Evolutionary conservation across 208 protist genomes (phyloP).

Genomic region (Phytomonas serpens): DNA sequence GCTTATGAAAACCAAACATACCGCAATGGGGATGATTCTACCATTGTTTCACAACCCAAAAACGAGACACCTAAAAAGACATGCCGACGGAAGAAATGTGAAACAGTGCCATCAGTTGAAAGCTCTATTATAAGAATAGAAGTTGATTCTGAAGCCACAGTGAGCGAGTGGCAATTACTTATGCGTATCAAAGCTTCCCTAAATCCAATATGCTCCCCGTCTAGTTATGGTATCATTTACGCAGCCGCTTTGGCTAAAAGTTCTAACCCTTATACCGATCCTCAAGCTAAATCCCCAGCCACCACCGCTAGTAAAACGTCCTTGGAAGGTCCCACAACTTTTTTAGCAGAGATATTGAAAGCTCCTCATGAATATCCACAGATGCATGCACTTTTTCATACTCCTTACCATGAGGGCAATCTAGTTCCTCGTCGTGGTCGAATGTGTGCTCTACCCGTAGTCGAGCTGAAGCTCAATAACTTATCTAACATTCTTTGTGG

Average conservation of each 20-base stretch:
- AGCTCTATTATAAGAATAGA: background rate
- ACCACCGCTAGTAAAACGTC: background rate
- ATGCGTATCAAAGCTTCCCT: background rate
- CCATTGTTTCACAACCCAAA: background rate
- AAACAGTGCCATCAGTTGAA: background rate
- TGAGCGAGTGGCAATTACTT: background rate
- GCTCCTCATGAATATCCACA: background rate
- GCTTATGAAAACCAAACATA: background rate
- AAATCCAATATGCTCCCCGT: background rate
- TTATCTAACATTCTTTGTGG: background rate
- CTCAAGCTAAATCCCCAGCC: background rate
- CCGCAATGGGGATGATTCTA: background rate
- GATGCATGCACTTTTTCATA: background rate
- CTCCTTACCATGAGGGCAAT: background rate
- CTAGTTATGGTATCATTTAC: background rate
- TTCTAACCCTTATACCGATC: background rate
- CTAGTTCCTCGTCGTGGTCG: background rate
- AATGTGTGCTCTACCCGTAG: background rate
- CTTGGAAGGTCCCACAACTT: background rate
- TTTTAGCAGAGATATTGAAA: constrained; percentile 1
- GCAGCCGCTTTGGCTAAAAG: background rate
- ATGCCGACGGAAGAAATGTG: background rate
- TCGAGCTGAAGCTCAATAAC: background rate
- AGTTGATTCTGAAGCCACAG: background rate
- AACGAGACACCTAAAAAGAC: background rate